Percentiles rank a stretch among this genome's conserved stretches.
Conservation (phyloP, 2,329 filamentous ascomycete species). For the Fonsecaea pedrosoi region DNA sequence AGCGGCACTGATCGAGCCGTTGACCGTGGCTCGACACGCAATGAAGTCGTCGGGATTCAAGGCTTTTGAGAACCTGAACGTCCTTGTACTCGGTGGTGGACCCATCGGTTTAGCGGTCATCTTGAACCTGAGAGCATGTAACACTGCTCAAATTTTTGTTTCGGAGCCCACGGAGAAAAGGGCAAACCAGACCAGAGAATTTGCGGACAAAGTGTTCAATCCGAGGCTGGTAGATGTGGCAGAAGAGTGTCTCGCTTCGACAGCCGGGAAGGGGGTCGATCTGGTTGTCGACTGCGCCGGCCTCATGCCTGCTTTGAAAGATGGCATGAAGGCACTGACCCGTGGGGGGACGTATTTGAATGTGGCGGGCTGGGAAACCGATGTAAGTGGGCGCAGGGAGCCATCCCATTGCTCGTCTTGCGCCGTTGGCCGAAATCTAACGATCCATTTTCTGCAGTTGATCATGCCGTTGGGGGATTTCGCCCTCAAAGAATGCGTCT, state of each 20-base stretch:
- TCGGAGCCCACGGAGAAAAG: constrained; percentile 22
- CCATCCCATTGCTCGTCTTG: too few relatives aligned
- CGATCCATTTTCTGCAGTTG: constrained; percentile 38
- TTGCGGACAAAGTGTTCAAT: constrained; percentile 15
- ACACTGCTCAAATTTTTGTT: constrained; percentile 13
- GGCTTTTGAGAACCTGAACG: neutral
- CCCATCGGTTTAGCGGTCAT: constrained; percentile 24
- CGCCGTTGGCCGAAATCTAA: neutral
- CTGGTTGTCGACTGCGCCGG: constrained; percentile 46
- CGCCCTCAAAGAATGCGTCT: constrained; percentile 5
- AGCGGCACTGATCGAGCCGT: constrained; percentile 28
- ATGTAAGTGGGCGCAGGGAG: too few relatives aligned
- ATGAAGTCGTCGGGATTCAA: constrained; percentile 37
- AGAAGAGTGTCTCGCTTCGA: constrained; percentile 40
- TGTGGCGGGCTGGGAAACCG: constrained; percentile 44
- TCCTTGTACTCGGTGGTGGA: constrained; percentile 26
- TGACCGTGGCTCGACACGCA: constrained; percentile 24
- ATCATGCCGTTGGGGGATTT: constrained; percentile 9
- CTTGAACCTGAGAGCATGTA: constrained; percentile 10
- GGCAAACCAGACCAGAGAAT: constrained; percentile 4
- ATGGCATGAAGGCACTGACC: constrained; percentile 44
- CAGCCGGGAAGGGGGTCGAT: constrained; percentile 43
- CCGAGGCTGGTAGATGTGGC: constrained; percentile 35
- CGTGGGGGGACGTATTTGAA: constrained; percentile 44
- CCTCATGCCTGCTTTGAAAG: too few relatives aligned